Conservation (phyloP, 306 rosid species). For the Cucurbita maxima region DNA sequence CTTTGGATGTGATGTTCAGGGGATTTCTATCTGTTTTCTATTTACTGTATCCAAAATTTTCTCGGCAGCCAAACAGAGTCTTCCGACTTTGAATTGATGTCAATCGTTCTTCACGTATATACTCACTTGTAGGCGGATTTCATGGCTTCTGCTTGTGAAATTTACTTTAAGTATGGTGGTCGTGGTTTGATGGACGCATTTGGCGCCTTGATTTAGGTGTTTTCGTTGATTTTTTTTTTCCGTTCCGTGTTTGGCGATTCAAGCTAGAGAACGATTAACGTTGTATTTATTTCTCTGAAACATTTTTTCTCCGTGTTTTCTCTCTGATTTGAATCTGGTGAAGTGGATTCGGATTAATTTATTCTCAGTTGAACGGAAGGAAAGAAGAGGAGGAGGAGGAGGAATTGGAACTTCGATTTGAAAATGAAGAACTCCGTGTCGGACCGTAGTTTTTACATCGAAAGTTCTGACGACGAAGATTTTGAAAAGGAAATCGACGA, state of each 20-base stretch:
- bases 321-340: background rate
- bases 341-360: background rate
- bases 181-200: background rate
- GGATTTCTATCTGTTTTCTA: background rate
- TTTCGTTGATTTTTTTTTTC: background rate
- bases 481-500: slow-evolving; percentile 38
- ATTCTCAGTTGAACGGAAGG: background rate
- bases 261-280: background rate
- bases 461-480: slow-evolving; percentile 71
- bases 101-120: background rate
- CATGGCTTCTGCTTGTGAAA: background rate
- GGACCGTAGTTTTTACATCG: slow-evolving; percentile 61
- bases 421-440: slow-evolving; percentile 66
- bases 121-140: background rate
- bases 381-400: background rate
- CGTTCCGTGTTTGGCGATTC: background rate
- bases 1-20: background rate
- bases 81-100: background rate
- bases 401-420: background rate
- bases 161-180: background rate
- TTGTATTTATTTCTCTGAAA: background rate
- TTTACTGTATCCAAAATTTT: background rate
- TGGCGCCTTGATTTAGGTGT: background rate
- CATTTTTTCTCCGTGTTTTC: background rate
- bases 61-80: slow-evolving; percentile 11